phyloP scores from a whole-genome alignment of 2,329 filamentous ascomycete species.

The Microsporum ferrugineum region DNA sequence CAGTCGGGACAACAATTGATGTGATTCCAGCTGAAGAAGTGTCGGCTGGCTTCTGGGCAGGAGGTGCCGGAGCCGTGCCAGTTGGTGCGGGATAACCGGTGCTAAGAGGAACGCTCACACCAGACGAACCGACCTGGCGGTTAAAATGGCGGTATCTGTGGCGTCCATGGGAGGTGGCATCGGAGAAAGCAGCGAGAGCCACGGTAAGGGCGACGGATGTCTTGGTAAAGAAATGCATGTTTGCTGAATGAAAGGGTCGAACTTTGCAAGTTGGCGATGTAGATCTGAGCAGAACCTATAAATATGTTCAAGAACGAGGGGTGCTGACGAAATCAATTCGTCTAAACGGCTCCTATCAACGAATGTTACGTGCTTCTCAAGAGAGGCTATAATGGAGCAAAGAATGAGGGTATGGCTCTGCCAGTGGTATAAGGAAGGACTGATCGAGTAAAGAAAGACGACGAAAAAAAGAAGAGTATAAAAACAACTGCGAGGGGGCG shows the following conservation, averaged over 20 bases:
- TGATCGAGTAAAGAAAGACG: neutral
- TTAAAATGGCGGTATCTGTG: conserved; percentile 7
- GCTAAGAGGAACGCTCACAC: neutral
- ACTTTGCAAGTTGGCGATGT: neutral
- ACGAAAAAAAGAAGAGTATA: neutral
- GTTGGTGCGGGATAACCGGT: neutral
- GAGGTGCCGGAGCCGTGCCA: neutral
- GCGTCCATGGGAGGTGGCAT: conserved; percentile 23
- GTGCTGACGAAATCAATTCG: conserved; percentile 30
- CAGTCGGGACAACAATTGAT: neutral
- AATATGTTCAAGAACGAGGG: conserved; percentile 12
- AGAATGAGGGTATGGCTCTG: conserved; percentile 11
- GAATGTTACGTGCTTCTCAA: conserved; percentile 6
- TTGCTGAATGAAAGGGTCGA: conserved; percentile 9
- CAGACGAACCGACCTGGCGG: neutral
- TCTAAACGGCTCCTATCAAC: conserved; percentile 8
- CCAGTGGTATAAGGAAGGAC: neutral
- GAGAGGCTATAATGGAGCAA: conserved; percentile 9
- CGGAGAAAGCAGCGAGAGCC: conserved; percentile 25
- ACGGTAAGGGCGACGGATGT: conserved; percentile 26
- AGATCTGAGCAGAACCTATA: neutral
- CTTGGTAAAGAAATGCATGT: conserved; percentile 30
- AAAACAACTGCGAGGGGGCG: neutral
- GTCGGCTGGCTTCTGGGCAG: neutral
- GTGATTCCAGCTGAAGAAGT: neutral